A percentile compares a stretch with the other conserved stretches of the same genome.
Conservation (phyloP, 2,329 filamentous ascomycete genomes). For the Fusarium sp. region DNA sequence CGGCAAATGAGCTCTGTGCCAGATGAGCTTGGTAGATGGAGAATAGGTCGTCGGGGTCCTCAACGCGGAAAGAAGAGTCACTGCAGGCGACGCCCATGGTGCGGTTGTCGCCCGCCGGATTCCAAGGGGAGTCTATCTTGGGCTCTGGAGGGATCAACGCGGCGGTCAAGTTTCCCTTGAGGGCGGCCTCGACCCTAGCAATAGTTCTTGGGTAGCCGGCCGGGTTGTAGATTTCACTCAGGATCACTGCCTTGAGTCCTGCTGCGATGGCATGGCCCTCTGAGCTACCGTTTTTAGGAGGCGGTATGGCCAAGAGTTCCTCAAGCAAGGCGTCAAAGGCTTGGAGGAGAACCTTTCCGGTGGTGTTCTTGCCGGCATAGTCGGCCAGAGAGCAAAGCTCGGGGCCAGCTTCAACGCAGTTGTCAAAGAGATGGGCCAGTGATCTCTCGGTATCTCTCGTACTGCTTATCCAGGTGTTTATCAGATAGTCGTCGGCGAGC, state of each 20-base stretch:
- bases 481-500: slow-evolving; percentile 10
- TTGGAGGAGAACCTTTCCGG: not conserved
- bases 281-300: not conserved
- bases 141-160: not conserved
- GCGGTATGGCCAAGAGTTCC: not conserved
- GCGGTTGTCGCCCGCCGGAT: not conserved
- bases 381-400: not conserved
- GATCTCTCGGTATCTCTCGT: not conserved
- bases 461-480: not conserved
- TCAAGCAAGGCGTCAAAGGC: not conserved
- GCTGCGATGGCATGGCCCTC: too few species aligned
- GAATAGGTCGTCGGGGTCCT: slow-evolving; percentile 8
- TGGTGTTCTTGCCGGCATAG: not conserved
- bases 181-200: not conserved
- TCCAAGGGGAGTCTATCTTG: not conserved
- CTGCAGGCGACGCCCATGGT: slow-evolving; percentile 5
- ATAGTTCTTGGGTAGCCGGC: not conserved
- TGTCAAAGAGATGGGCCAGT: not conserved
- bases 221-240: not conserved
- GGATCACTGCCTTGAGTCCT: not conserved
- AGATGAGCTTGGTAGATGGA: slow-evolving; percentile 3
- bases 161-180: not conserved
- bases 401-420: slow-evolving; percentile 11
- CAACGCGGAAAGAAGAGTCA: slow-evolving; percentile 14
- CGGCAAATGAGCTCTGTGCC: not conserved